Base-by-base conservation (phyloP, 2,329 filamentous ascomycete genomes). In the Uncinocarpus reesii region DNA sequence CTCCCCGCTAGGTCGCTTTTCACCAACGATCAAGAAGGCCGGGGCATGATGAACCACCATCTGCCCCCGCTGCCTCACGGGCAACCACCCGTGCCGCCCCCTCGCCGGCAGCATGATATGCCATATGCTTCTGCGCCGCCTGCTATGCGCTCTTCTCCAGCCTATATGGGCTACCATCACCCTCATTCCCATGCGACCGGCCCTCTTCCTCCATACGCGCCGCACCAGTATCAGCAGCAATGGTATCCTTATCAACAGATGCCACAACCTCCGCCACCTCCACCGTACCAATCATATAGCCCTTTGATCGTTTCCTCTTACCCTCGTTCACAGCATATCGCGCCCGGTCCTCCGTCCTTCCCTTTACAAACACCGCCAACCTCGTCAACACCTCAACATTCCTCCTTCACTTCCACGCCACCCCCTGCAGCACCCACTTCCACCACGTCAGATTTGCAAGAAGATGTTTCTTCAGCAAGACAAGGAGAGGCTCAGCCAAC, bases 131-230 rank as follows among this genome's bases (percentile, higher is more conserved):
- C 64, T 10, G 64, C 60, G 6, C 67, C 65, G 43, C 70, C 73
- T 26, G 76, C 73, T 56, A 74, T 80, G 65, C 69, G 69, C 50
- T 72, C 77, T 49, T 75, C 76, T 53, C 78, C 77, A 50, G 78
- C 69, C 42, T 78, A 83, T 58, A 80, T 79, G 71, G 59, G 65
- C 57, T 67, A 70, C 56, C 73, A 62, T 71, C 76, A 47, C 72
- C 79, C 49, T 68, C 81, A 53, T 73, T 79, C 66, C 74, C 53
- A 54, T 24, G 45, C 47, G 20, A 79, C 60, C 68, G 75, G 60
- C 67, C 78, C 61, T 60, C 67, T 58, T 58, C 68, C 59, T 63
- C 71, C 62, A 61, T 72, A 60, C 60, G 66, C 56, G 59, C 71
- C 55, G 56, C 68, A 65, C 61, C 72, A 64, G 56, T 72, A 69